Base-by-base conservation (phyloP, 768 basidiomycete genomes). In the Nevesoporus exiguus region DNA sequence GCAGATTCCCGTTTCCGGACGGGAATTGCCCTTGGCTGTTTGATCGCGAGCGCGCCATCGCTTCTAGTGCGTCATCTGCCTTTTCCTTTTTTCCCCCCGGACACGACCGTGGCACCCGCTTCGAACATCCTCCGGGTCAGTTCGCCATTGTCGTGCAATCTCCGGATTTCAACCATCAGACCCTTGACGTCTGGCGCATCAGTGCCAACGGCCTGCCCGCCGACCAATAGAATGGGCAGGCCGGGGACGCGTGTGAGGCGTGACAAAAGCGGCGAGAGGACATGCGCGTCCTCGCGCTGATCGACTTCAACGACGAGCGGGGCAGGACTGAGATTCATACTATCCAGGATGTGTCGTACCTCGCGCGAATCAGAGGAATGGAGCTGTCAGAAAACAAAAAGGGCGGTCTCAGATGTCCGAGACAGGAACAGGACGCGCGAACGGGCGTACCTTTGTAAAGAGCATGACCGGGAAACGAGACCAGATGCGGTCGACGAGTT, bases 291-390 rank as follows among this genome's bases (percentile, higher is more conserved):
- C 55, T 84, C 85, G 56, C 90, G 83, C 48, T 81, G 69, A 63
- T 92, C 89, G 21, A 88, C 78, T 37, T 89, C 86, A 40, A 92
- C 79, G 46, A 90, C 75, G 15, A 83, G 79, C 0, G 88, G 84
- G 0, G 77, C 66, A 9, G 89, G 90, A 0, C 71, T 73, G 37
- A 92, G 77, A 60, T 83, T 71, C 69, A 88, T 72, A 9, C 71
- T 73, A 2, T 73, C 64, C 4, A 93, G 71, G 8, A 86, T 75
- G 13, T 74, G 59, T 61, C 88, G 90, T 27, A 88, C 66, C 60
- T 90, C 88, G 40, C 88, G 80, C 3, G 85, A 84, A 24, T 75
- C 64, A 0, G 85, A 76, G 1, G 87, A 88, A 68, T 83, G 84
- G 21, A 77, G 65, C 88, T 89, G 57, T 25, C n/a, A n/a, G 25